A percentile compares a stretch with the other conserved stretches of the same genome.
Evolutionary conservation across 495 filamentous ascomycete species (phyloP).

Genomic region (Bombardia bombarda): DNA sequence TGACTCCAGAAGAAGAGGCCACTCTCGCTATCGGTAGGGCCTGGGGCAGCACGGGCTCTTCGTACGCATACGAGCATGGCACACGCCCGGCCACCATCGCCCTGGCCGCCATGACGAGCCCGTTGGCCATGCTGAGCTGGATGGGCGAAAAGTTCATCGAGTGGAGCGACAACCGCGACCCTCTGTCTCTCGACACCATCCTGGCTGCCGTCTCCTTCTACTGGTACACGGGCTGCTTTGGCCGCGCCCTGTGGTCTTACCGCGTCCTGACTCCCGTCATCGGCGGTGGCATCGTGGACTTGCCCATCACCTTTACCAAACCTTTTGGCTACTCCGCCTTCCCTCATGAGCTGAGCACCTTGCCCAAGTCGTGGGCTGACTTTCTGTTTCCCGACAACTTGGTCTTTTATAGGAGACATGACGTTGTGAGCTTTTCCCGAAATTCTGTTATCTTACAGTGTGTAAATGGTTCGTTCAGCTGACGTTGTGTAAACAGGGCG

Average conservation of each 20-base stretch:
- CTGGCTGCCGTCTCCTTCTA: conserved; percentile 52
- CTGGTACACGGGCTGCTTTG: conserved; percentile 55
- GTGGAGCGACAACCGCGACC: conserved; percentile 43
- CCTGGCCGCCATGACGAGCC: conserved; percentile 45
- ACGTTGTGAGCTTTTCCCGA: conserved; percentile 16
- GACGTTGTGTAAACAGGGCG: conserved; percentile 27
- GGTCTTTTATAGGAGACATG: conserved; percentile 34
- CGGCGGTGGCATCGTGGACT: conserved; percentile 1
- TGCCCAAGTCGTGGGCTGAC: conserved; percentile 43
- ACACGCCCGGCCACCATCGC: conserved; percentile 55
- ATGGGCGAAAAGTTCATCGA: conserved; percentile 60
- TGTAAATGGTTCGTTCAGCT: too few species aligned
- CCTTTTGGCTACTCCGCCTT: conserved; percentile 53
- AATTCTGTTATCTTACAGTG: background rate
- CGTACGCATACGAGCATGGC: conserved; percentile 48
- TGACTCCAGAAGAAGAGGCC: background rate
- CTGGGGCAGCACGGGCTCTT: conserved; percentile 27
- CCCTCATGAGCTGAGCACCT: conserved; percentile 43
- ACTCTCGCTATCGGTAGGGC: background rate
- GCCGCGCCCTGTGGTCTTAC: conserved; percentile 44
- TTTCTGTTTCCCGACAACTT: conserved; percentile 23
- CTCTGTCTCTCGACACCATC: conserved; percentile 20
- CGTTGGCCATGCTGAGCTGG: conserved; percentile 58
- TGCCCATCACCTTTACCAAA: conserved; percentile 30
- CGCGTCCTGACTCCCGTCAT: conserved; percentile 33